Base-by-base conservation (phyloP, 2,329 filamentous ascomycete species). In the Alternaria gansuensis region DNA sequence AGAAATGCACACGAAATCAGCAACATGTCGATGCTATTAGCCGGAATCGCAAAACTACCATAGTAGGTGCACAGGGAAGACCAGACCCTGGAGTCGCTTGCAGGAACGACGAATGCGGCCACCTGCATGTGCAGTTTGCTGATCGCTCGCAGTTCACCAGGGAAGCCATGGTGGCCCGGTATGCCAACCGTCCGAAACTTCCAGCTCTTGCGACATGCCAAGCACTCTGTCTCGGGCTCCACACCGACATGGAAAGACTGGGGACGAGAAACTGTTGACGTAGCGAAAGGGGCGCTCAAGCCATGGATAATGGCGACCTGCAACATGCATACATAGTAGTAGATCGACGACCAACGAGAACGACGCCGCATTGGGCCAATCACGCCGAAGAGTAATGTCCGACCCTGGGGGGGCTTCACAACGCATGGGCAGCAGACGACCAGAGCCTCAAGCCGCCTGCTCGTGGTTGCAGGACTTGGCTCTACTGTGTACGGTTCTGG, bases 401-500 rank as follows among this genome's bases (percentile, higher is more conserved):
- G 54, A 62, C 49, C 60, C 54, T 67, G 59, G 62, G 39, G 31
- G 49, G 31, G 49, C 66, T 68, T 62, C 49, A 62, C 50, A 62
- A 64, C 62, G 70, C 70, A 68, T 59, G 54, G 70, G 48, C 70
- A 66, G 57, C 51, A 53, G 49, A 63, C 53, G 67, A 65, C 55
- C 67, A 65, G 57, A 58, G 67, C 67, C 64, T 60, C 62, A 45
- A 63, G 51, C 57, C 41, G 44, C 41, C 46, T 49, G 57, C 55
- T 57, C 59, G 56, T 29, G 48, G 50, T 57, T 52, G 57, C 53
- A 57, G 54, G 48, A 36, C 61, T 57, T 63, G 57, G 53, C 54
- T 44, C 28, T 53, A 33, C n/a, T 17, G 13, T 28, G 17, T 11
- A 39, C 46, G 13, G 9, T 43, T 48, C 29, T 45, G 31, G 41